Base-by-base conservation (phyloP, 441 rosid species). In the Biscutella laevigata region DNA sequence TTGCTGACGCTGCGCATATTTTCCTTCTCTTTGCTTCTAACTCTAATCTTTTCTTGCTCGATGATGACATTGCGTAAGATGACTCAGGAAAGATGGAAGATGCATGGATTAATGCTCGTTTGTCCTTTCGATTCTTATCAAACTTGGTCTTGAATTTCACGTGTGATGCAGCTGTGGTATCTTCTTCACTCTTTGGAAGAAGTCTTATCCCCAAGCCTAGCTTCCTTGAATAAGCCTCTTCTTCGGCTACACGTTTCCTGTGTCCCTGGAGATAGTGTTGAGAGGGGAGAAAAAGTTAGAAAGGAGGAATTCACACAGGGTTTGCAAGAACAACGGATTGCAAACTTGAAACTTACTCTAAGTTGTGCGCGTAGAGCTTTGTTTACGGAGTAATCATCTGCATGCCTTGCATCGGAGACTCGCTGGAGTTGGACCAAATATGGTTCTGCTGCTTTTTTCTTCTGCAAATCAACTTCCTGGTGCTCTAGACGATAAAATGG, bases 391-490 rank as follows among this genome's bases (percentile, higher is more conserved):
- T 80, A 88, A 66, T 88, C 86, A 55, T 92, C 94, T 38, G 86
- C 79, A 62, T 83, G 94, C 64, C 89, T 71, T 38, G 81, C 73
- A 67, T 88, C 95, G 25, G 89, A 92, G 53, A 71, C 77, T 43
- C 83, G 77, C 54, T 84, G 98, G 61, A 88, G 89, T 3, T 80
- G 79, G 46, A 92, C 88, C 29, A 92, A 64, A 20, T 79, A 74
- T 2, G 97, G 98, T 53, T 86, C 97, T 27, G 95, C 92, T 67
- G 84, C 90, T 78, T 84, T 92, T 78, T 92, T 92, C 83, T 92
- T 92, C 73, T 74, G 73, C 67, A 92, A 71, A 71, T 92, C 99
- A 50, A 73, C 86, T 67, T 78, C 98, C 60, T 88, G 86, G 67
- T 88, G 95, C 61, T 92, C 95, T 67, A 88, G 77, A 12, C 83